These are phyloP conservation scores for Hysterium pulicare DNA, from an alignment of 2,329 filamentous ascomycete species.

Conservation along the genomic window DNA sequence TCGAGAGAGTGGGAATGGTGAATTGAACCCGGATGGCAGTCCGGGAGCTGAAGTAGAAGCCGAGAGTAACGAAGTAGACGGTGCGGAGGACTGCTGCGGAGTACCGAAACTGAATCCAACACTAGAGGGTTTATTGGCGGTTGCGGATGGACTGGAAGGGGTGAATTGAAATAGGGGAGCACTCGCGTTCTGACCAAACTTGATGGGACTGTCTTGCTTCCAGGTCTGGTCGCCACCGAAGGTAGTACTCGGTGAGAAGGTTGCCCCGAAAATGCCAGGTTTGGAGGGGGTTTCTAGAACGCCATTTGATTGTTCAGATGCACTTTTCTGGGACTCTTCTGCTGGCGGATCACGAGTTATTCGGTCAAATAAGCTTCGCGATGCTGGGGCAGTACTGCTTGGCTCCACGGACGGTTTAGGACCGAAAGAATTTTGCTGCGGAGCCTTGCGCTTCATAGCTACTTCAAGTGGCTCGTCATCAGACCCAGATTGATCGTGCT, in stretches of 20 bases:
- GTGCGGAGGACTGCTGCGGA: conserved; percentile 3
- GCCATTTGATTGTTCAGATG: background rate
- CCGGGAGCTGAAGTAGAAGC: conserved; percentile 7
- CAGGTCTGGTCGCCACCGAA: conserved; percentile 36
- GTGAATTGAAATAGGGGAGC: conserved; percentile 4
- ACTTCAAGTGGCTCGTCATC: conserved; percentile 22
- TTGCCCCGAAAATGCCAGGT: background rate
- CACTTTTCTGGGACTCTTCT: background rate
- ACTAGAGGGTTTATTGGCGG: background rate
- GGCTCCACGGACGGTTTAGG: background rate
- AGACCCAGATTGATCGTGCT: conserved; percentile 21
- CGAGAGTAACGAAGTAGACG: conserved; percentile 4
- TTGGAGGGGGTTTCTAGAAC: background rate
- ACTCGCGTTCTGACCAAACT: conserved; percentile 21
- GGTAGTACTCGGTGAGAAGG: conserved; percentile 1
- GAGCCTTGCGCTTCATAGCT: conserved; percentile 18
- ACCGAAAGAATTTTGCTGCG: conserved; percentile 1
- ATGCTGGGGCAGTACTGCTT: background rate
- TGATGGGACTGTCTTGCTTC: conserved; percentile 34
- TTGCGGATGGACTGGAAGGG: conserved; percentile 8
- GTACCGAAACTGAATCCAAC: conserved; percentile 6
- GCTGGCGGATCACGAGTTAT: conserved; percentile 1
- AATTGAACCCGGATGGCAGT: conserved; percentile 5
- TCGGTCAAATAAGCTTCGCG: conserved; percentile 5
- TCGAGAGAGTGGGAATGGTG: conserved; percentile 24